A percentile compares a stretch with the other conserved stretches of the same genome.
Conservation (phyloP, 2,329 filamentous ascomycete species). For the Clonostachys rosea region DNA sequence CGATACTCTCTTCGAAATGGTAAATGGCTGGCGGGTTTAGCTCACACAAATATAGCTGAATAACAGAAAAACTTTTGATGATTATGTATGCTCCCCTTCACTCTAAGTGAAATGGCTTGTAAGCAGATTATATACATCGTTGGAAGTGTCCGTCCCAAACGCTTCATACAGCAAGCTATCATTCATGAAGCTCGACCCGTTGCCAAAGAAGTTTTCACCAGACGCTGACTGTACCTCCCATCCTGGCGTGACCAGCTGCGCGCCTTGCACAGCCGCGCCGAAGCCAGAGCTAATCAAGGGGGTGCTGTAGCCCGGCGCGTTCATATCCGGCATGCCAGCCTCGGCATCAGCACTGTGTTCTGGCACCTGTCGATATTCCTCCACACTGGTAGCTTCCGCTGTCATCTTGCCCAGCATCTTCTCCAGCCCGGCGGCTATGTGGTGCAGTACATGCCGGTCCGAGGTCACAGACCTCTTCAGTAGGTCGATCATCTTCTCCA, state of each 20-base stretch:
- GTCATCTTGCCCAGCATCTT: slow-evolving; percentile 20
- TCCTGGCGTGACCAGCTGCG: neutral
- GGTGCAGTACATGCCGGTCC: slow-evolving; percentile 26
- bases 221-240: neutral
- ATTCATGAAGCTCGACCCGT: slow-evolving; percentile 12
- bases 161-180: slow-evolving; percentile 17
- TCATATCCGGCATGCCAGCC: neutral
- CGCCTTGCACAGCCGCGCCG: neutral
- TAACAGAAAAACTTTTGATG: neutral
- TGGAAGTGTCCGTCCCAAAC: slow-evolving; percentile 11
- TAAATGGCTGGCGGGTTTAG: slow-evolving; percentile 9
- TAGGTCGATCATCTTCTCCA: slow-evolving; percentile 21
- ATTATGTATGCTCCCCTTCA: neutral
- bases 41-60: neutral
- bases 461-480: slow-evolving; percentile 20
- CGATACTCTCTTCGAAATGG: slow-evolving; percentile 35
- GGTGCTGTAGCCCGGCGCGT: neutral
- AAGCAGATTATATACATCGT: slow-evolving; percentile 1
- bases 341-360: neutral
- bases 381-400: neutral
- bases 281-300: neutral
- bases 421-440: slow-evolving; percentile 25
- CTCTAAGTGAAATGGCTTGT: neutral
- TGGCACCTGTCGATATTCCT: neutral
- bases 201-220: slow-evolving; percentile 6